Evolutionary conservation across 2,329 filamentous ascomycete genomes (phyloP), one percentile per base, ranked within the genome.

Genomic region (Cercospora canescens): DNA sequence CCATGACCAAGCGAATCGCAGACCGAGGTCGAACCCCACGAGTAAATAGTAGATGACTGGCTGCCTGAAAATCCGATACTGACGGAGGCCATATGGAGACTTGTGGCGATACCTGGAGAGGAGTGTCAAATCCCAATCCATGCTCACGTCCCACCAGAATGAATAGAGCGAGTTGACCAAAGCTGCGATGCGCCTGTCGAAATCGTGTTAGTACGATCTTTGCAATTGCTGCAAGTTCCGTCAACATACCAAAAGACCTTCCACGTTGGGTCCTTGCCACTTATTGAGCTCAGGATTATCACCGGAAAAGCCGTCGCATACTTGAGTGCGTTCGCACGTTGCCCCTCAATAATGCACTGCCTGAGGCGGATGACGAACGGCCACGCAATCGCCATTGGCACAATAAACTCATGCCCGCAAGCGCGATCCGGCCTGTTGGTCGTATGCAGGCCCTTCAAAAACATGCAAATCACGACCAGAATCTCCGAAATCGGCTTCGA

Each of bases 101-200:
- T 84, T 83, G 69, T 90, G 87, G 68, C 87, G 80, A 14, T 81
- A 77, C 1, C 83, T 77, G 1, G 90, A 87, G 75, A 98, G 91
- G 14, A 98, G 84, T 0, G 91, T 92, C 68, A 99, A 84, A 76
- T 98, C 95, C 95, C 95, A 99, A 83, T 99, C 95, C 81, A 94
- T 95, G 63, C 92, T 86, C 32, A 98, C 89, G 75, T 99, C 95
- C 95, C 95, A 99, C 84, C 95, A 99, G 82, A 98, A 98, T n/a
- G 91, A 93, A 81, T 97, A 99, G 52, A 91, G 83, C 14, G 92
- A 96, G 79, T 99, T 97, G 73, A 95, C 76, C 35, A 93, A 35
- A 21, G 72, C 71, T 45, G 74, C 71, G 7, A 75, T 50, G 4
- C 74, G 57, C 75, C 75, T 72, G 37, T 21, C 34, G 6, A 12